Conservation (phyloP, 306 rosid species). For the Begonia peltatifolia region DNA sequence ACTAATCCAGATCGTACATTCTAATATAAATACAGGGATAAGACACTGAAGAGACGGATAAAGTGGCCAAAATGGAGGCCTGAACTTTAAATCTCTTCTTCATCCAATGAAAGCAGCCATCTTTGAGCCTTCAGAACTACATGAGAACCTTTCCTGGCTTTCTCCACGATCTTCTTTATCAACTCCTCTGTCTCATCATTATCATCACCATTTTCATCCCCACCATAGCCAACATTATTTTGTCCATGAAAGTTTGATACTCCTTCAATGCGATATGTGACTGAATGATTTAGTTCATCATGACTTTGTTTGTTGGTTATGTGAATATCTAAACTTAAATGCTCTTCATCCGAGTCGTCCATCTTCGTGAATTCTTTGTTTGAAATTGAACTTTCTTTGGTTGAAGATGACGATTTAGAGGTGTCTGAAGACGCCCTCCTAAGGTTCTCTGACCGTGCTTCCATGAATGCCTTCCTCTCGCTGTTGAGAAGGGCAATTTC, state of each 20-base stretch:
- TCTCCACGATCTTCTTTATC: constrained; percentile 52
- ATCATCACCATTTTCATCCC: constrained; percentile 26
- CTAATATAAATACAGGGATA: too few species aligned
- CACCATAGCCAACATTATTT: constrained; percentile 7
- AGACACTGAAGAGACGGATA: too few species aligned
- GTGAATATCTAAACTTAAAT: constrained; percentile 12
- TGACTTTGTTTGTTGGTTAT: background rate
- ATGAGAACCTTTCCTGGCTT: constrained; percentile 50
- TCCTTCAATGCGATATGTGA: background rate
- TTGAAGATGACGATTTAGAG: constrained; percentile 9
- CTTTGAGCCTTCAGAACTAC: constrained; percentile 39
- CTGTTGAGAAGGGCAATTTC: constrained; percentile 59
- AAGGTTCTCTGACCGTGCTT: constrained; percentile 20
- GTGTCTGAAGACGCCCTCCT: constrained; percentile 9
- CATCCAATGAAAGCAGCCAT: constrained; percentile 32
- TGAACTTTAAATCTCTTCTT: constrained; percentile 6
- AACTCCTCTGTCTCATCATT: constrained; percentile 43
- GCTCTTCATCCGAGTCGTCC: constrained; percentile 28
- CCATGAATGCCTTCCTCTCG: constrained; percentile 19
- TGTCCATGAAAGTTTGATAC: constrained; percentile 12
- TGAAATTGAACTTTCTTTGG: constrained; percentile 2
- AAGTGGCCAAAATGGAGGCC: background rate
- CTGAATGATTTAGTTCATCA: too few species aligned
- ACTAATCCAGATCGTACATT: background rate
- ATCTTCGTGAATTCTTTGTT: constrained; percentile 9